Conservation (phyloP, 106 monocot genomes). For the Narthecium ossifragum region DNA sequence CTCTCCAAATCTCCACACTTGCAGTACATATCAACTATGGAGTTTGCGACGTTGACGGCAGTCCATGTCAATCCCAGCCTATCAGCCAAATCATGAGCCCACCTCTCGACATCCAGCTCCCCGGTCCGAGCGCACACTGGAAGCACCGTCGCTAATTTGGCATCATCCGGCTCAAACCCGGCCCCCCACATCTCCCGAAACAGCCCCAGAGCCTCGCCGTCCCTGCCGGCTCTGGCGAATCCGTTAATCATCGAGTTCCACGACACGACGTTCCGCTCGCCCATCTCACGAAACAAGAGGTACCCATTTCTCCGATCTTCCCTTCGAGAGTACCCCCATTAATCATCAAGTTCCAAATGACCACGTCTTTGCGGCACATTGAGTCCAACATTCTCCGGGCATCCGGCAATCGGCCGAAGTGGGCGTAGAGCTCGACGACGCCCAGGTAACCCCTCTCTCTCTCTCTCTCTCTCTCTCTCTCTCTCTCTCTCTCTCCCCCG, state of each 20-base stretch:
- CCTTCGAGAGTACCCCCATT: neutral
- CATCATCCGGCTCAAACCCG: conserved; percentile 21
- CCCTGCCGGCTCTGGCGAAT: conserved; percentile 3
- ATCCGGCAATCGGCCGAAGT: neutral
- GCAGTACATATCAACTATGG: conserved; percentile 26
- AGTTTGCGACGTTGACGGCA: conserved; percentile 16
- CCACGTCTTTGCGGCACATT: conserved; percentile 4
- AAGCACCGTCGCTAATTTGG: conserved; percentile 21
- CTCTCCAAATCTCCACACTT: conserved; percentile 24
- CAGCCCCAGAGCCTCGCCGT: conserved; percentile 15
- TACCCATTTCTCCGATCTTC: neutral
- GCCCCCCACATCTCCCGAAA: conserved; percentile 18
- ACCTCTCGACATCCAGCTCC: conserved; percentile 8
- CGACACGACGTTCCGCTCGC: conserved; percentile 8
- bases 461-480: too few species aligned
- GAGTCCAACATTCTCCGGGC: conserved; percentile 5
- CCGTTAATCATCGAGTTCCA: conserved; percentile 32
- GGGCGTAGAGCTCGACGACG: conserved; percentile 15
- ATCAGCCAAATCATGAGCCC: conserved; percentile 17
- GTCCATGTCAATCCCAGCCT: conserved; percentile 1
- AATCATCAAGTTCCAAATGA: conserved; percentile 14
- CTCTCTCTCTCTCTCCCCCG: too few species aligned
- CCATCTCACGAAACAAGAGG: neutral
- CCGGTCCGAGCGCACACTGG: conserved; percentile 20
- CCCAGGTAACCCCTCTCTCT: too few species aligned